Base-by-base conservation (phyloP, 2,329 filamentous ascomycete genomes). In the Phialocephala sp. region DNA sequence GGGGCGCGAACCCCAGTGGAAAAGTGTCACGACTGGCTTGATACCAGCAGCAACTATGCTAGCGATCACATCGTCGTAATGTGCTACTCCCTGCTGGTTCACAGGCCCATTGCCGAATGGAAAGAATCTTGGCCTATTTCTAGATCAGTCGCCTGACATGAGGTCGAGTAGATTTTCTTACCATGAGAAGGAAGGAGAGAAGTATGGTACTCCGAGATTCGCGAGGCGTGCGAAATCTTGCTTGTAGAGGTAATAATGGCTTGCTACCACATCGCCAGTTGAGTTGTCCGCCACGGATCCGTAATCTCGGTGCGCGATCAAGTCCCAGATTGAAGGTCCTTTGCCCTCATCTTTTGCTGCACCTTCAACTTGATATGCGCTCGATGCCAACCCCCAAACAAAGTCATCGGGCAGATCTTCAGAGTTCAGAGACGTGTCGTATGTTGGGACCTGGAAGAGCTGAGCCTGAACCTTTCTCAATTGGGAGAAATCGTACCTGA, bases 201-300 rank as follows among this genome's bases (percentile, higher is more conserved):
- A 81, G 72, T 84, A 85, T 58, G 84, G 81, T 9, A 84, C 79
- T 0, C 84, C 84, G 73, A 86, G 79, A 2, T 81, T 78, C 0
- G 83, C 83, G 9, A 86, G 77, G 0, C 83, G 79, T 64, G 82
- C 83, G 52, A 86, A 84, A 50, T 86, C 83, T 71, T 86, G 84
- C 72, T 85, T 85, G 71, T 86, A 86, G 2, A 84, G 75, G 64
- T 83, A 86, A 71, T 86, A 86, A 59, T 85, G 80, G 74, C 84
- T 82, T 50, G 81, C 79, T 0, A 80, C 80, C 22, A 87, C 74
- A 67, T 86, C 84, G 1, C 82, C 83, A 68, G 72, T 79, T 35
- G 83, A 9, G 79, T 81, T 52, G 80, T 79, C 69, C 18, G 64
- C 62, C n/a, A 71, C 65, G 6, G 61, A 66, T 27, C 66, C 66